Base-by-base conservation (phyloP, 768 basidiomycete genomes). In the Aureoboletus auriporus region DNA sequence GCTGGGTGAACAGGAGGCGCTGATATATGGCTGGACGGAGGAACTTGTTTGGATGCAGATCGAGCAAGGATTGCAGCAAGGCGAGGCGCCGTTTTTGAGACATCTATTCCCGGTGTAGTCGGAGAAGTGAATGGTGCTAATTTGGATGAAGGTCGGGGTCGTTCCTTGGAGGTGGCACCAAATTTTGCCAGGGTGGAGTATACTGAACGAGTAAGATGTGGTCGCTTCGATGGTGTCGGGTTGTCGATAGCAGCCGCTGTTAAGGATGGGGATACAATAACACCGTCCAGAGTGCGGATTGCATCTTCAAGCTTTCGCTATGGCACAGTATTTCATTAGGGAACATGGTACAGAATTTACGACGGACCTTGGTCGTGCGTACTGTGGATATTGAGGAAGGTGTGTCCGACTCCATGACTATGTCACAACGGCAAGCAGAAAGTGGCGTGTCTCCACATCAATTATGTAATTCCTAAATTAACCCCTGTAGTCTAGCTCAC, bases 251-350 rank as follows among this genome's bases (percentile, higher is more conserved):
- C n/a, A 11, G 47, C 16, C 51, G 68, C 56, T 47, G 54, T 20
- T 9, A 57, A 29, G 16, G 71, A 68, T 8, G 62, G 56, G 2
- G 75, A 58, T 13, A 69, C 67, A 16, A 87, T 78, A 10, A 83
- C 86, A 42, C 71, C 76, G 60, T 92, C 89, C 44, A 92, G 64
- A 36, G 69, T 75, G 44, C 83, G 79, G 50, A 92, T 79, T 28
- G 86, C 90, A 67, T 91, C 89, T 50, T 89, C 83, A 41, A 91
- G 78, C 68, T 91, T 92, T 42, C 89, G 77, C 86, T 91, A 50
- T 28, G 12, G 2, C 27, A 39, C 17, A 29, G 23, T 33, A 20
- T 6, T 33, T 42, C 1, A 42, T 52, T 11, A 17, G 39, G 44
- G 14, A 17, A 9, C 1, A 35, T 37, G 36, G 16, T 8, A 36